Evolutionary conservation across 106 monocot species (phyloP).

Genomic region (Dioscorea zingiberensis): DNA sequence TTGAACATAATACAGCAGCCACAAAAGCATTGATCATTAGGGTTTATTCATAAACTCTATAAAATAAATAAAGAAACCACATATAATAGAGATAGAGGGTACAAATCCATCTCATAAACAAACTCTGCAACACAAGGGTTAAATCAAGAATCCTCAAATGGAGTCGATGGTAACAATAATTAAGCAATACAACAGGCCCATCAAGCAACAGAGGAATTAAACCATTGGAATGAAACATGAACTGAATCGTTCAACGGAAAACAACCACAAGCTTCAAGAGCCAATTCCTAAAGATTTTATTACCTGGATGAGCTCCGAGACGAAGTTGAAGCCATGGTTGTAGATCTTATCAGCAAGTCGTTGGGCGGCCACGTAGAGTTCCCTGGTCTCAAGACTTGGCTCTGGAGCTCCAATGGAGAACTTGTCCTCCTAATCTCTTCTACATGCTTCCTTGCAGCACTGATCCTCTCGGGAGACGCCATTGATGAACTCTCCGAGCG

Average conservation of each 20-base stretch:
- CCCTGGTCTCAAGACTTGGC: background rate
- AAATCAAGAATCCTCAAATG: no score
- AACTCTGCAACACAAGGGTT: no score
- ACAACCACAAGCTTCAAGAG: background rate
- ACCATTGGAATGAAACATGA: background rate
- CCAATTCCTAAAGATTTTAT: background rate
- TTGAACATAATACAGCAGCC: no score
- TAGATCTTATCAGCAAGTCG: background rate
- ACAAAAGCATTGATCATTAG: no score
- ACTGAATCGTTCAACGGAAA: no score
- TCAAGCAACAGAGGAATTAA: no score
- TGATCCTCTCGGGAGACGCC: background rate
- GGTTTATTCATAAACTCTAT: no score
- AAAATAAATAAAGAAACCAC: no score
- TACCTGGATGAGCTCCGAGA: slow-evolving; percentile 15
- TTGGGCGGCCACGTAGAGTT: background rate
- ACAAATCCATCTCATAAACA: no score
- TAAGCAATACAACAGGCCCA: no score
- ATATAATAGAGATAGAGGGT: no score
- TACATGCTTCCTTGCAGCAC: slow-evolving; percentile 3
- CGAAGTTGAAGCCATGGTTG: background rate
- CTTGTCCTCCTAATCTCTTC: slow-evolving; percentile 5
- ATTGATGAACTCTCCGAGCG: background rate
- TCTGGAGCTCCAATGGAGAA: slow-evolving; percentile 2
- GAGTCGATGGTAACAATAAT: no score